Percentiles rank a stretch among this genome's conserved stretches.
These are phyloP conservation scores for Tuber calosporum DNA, from an alignment of 495 filamentous ascomycete species.

Conservation along the genomic window DNA sequence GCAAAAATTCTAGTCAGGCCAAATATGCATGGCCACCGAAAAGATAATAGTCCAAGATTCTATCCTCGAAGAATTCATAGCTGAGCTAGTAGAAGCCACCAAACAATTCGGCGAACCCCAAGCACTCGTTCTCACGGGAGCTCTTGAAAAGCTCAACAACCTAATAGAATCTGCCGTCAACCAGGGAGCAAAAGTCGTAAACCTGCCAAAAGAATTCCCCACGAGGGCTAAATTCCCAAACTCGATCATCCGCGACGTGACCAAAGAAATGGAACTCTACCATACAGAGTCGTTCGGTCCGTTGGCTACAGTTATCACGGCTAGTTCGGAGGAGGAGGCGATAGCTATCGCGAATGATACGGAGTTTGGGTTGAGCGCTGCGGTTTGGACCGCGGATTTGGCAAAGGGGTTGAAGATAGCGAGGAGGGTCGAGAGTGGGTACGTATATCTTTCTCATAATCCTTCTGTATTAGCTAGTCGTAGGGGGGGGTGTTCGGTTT, in stretches of 20 bases:
- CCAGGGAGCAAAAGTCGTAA: conserved; percentile 62
- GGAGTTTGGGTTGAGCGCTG: conserved; percentile 69
- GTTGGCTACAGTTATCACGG: conserved; percentile 55
- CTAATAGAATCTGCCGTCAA: conserved; percentile 59
- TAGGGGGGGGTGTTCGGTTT: not conserved
- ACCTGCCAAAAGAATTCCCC: conserved; percentile 45
- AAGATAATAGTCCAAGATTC: conserved; percentile 72
- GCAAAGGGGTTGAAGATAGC: conserved; percentile 67
- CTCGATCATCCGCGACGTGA: conserved; percentile 62
- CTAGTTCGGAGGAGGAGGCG: conserved; percentile 61
- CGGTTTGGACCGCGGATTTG: conserved; percentile 78
- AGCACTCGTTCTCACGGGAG: conserved; percentile 54
- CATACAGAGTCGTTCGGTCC: conserved; percentile 77
- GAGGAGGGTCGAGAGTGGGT: conserved; percentile 67
- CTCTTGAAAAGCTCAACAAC: conserved; percentile 60
- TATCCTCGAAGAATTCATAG: conserved; percentile 59
- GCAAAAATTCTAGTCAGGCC: conserved; percentile 52
- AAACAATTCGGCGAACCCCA: conserved; percentile 51
- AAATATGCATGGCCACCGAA: conserved; percentile 91
- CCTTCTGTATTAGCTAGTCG: not conserved
- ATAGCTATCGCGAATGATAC: conserved; percentile 74
- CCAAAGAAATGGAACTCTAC: conserved; percentile 74
- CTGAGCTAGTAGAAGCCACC: conserved; percentile 53
- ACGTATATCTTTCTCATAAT: not conserved
- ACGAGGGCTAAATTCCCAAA: conserved; percentile 59